Base-by-base conservation (phyloP, 768 basidiomycete species). In the Sporobolomyces phaffii region DNA sequence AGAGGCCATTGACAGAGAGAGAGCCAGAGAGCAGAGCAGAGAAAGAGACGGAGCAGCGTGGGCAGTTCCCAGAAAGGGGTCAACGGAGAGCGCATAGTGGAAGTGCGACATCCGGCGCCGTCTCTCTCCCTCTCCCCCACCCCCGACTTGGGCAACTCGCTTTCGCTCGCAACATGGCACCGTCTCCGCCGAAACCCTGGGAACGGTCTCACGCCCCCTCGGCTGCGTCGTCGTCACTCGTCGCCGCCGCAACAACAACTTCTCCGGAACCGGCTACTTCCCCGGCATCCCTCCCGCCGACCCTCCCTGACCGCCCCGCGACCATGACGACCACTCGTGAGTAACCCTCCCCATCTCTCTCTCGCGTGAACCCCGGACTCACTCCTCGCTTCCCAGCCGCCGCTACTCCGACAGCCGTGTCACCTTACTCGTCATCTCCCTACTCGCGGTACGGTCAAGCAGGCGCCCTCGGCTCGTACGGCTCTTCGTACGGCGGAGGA, bases 121-220 rank as follows among this genome's bases (percentile, higher is more conserved):
- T 11, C 29, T n/a, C n/a, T 34, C 44, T 40, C n/a, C 38, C 24
- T 22, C 43, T 34, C 22, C 29, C 10, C 28, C 57, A 31, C 29
- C 5, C 31, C 20, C 26, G 48, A 62, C 44, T 22, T 6, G 38
- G 10, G 9, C 8, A 24, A 36, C 29, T 9, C 45, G n/a, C 33
- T 50, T 18, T 2, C 28, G 15, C 1, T 6, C 7, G 14, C 34
- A 13, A 33, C 22, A 90, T 90, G 89, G 84, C 83, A 41, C 89
- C 89, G 26, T 62, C 68, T 5, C 90, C 90, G 52, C 90, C 89
- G 76, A 91, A 91, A 77, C 90, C 90, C 72, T 92, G 90, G 90
- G 90, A 92, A 77, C 83, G 85, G 59, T 79, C 62, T n/a, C 45
- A 49, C 48, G 48, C 43, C 34, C 48, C 60, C 77, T n/a, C 47